Base-by-base conservation (phyloP, 345 rosid genomes). In the Gossypium longicalyx region DNA sequence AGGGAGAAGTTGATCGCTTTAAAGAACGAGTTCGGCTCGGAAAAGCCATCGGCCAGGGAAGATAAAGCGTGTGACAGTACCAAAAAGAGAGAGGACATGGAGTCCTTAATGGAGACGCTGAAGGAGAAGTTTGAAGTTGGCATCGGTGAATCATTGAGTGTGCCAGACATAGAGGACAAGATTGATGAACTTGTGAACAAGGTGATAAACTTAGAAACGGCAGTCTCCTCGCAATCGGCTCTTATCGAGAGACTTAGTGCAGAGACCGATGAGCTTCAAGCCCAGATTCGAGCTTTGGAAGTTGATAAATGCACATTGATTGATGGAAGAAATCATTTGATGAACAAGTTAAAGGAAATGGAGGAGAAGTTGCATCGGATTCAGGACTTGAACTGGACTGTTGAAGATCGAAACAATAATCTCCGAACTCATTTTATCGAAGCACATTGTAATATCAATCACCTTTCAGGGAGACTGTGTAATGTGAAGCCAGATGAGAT, bases 161-260 rank as follows among this genome's bases (percentile, higher is more conserved):
- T 83, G 45, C 68, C 87, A n/a, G 93, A 96, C 67, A 86, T 93
- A 88, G 91, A 91, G 20, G 97, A 91, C 88, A 90, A 83, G 82
- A 91, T 96, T 11, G 97, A 96, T 79, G 97, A 89, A 77, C 90
- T 91, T 41, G 99, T 88, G 75, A 85, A 83, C 85, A 93, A 89
- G 80, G 97, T 90, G 72, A 77, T 93, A 71, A 79, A 73, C 80
- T 74, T 93, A 77, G 97, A 93, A 83, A 85, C 90, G 38, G 88
- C 94, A 7, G 90, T 91, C 73, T 89, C 97, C 0, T 89, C 97
- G 0, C 97, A 96, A 77, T 77, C 89, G 41, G 87, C 85, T 51
- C 87, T 90, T 74, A 84, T 91, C 74, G 86, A 77, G 77, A 83
- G 97, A 71, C 38, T 93, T 48, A 87, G 84, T 79, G 71, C 78